Evolutionary conservation across 2,329 filamentous ascomycete genomes (phyloP), one percentile per base, ranked within the genome.

Genomic region (Talaromyces sp.): DNA sequence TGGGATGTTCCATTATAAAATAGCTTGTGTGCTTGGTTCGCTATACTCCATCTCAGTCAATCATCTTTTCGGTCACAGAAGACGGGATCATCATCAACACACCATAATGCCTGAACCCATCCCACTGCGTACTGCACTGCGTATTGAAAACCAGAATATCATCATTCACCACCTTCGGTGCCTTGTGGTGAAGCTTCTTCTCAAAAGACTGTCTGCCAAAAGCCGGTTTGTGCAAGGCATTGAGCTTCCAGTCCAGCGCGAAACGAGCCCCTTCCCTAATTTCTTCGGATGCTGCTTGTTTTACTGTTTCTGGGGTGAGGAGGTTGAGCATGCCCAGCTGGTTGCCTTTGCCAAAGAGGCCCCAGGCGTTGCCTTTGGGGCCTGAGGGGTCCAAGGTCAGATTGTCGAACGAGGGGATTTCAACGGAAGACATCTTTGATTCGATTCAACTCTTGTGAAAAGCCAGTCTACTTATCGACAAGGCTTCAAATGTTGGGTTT

Each of bases 271-370:
- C 86, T 6, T 82, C 84, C 65, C 78, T 75, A 65, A 88, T 86
- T 70, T 83, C 80, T 33, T 76, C 76, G 4, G 58, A 39, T 63
- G 83, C 81, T 1, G 83, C 81, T 39, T 78, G 76, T 11, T 78
- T 78, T 21, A 86, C 83, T 18, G 82, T 73, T 61, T 81, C 76
- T 58, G 84, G 78, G 0, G 83, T 87, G 14, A 88, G 78, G 31
- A 85, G 80, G 70, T 88, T 88, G 21, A 88, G 71, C 25, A 83
- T 84, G 9, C 86, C 86, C 1, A 88, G 77, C 72, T 86, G 76
- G 70, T 87, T 86, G 60, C 81, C 69, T 56, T 79, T 73, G 56
- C 84, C 84, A 70, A 84, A 86, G 4, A 85, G 76, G 5, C 76
- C 77, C 79, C 79, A 82, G 16, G 80, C 79, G 39, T 64, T 64